Conservation (phyloP, 2,329 filamentous ascomycete genomes). For the Botrytis pseudocinerea region DNA sequence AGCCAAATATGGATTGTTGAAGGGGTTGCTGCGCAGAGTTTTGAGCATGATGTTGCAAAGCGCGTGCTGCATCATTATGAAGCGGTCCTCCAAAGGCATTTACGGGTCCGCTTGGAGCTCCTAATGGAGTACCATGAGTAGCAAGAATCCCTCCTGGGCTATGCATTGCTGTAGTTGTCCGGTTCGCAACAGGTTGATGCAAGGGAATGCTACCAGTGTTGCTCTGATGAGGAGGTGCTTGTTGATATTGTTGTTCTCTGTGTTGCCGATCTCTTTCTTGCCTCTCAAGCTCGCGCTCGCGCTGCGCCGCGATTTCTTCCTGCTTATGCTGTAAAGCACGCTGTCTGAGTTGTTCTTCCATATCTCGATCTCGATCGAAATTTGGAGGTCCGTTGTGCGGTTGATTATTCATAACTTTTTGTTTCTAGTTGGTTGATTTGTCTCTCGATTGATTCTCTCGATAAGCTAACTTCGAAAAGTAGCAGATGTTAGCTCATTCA, state of each 20-base stretch:
- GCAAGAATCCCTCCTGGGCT: conserved; percentile 86
- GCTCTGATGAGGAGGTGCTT: conserved; percentile 74
- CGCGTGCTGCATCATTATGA: conserved; percentile 53
- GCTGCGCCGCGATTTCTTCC: conserved; percentile 58
- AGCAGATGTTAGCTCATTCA: neutral
- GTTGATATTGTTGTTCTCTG: conserved; percentile 64
- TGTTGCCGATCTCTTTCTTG: conserved; percentile 56
- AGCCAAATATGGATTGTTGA: conserved; percentile 58
- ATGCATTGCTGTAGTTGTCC: conserved; percentile 79
- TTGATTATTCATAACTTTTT: conserved; percentile 38
- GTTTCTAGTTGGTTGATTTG: conserved; percentile 4
- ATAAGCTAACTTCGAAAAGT: neutral
- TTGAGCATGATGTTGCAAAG: conserved; percentile 54
- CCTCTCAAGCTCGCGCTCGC: conserved; percentile 52
- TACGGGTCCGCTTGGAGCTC: conserved; percentile 41
- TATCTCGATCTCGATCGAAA: conserved; percentile 45
- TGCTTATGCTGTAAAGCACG: conserved; percentile 50
- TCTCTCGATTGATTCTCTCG: neutral
- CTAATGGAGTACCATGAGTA: conserved; percentile 60
- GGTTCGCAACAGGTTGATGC: conserved; percentile 88
- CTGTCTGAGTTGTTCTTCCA: conserved; percentile 55
- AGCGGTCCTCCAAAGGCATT: conserved; percentile 56
- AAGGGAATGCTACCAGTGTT: conserved; percentile 86
- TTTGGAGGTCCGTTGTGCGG: conserved; percentile 35
- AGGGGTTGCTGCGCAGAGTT: conserved; percentile 46